Conservation (phyloP, 345 rosid species). For the Arabidopsis thaliana region DNA sequence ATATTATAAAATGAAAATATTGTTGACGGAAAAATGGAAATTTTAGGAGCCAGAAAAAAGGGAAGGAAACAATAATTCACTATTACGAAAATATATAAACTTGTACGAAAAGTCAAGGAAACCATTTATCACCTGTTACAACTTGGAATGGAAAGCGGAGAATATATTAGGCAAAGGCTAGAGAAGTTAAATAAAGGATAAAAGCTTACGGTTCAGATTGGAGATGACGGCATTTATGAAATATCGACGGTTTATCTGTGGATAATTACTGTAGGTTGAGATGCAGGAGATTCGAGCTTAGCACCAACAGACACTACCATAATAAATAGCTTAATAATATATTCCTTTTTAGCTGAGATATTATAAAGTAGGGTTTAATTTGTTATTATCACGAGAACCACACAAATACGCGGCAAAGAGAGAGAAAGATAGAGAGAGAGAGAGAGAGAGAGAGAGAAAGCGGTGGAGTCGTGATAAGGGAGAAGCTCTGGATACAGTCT, state of each 20-base stretch:
- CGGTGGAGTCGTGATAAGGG: constrained; percentile 38
- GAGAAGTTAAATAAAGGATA: background rate
- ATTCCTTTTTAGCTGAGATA: constrained; percentile 23
- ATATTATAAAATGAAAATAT: background rate
- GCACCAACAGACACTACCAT: constrained; percentile 23
- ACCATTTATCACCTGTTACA: background rate
- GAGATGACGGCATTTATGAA: background rate
- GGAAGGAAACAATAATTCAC: background rate
- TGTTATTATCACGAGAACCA: constrained; percentile 37
- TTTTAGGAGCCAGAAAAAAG: background rate
- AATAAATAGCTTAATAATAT: constrained; percentile 1
- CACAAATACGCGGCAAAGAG: constrained; percentile 36
- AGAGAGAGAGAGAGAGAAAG: constrained; percentile 21
- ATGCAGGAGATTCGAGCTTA: constrained; percentile 1
- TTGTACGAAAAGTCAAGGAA: constrained; percentile 26
- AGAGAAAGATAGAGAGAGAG: constrained; percentile 27
- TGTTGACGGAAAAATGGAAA: background rate
- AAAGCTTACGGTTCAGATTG: constrained; percentile 7
- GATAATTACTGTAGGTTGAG: background rate
- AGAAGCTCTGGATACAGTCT: constrained; percentile 69
- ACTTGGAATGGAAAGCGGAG: constrained; percentile 1
- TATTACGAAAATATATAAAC: background rate
- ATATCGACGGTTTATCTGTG: background rate
- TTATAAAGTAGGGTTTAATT: constrained; percentile 32
- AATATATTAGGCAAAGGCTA: background rate